Evolutionary conservation across 2,329 filamentous ascomycete genomes (phyloP), one percentile per base, ranked within the genome.

Genomic region (Aspergillus sojae): DNA sequence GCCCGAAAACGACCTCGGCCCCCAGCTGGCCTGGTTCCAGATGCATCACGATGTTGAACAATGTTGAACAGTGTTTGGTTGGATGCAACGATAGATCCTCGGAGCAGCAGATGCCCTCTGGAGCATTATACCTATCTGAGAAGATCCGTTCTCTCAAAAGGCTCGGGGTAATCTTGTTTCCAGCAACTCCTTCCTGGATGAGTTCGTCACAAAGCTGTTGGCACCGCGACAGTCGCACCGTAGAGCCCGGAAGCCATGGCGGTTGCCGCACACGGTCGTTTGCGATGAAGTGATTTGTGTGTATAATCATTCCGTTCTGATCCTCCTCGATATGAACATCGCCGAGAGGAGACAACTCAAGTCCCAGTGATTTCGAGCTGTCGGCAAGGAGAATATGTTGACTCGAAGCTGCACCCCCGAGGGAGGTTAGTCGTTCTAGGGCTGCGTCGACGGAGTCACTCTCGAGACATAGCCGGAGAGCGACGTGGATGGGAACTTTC

Each of bases 401-500:
- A 1, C 84, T 81, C 12, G 80, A 80, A 0, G 85, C 85, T 46
- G 88, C 81, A 12, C 85, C 85, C n/a, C 78, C 75, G 28, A 76
- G 74, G n/a, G 63, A 64, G 63, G 83, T 73, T 6, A 88, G 70
- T 23, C 69, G 79, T 9, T 67, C 64, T 1, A 85, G 78, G 1
- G 86, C 86, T 48, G 81, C 79, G 0, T 75, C 74, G 0, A 80
- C 79, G 2, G 81, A 84, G 0, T 26, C 57, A 34, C 82, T 84
- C 58, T 90, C 87, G 1, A 90, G 74, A 5, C 81, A 83, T n/a
- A 81, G 74, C 0, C 88, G 79, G 5, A 90, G 78, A 0, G 85
- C 86, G 6, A 90, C 77, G 69, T 90, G 88, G 21, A 88, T 83
- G 0, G 88, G 88, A 3, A 89, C 68, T 9, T 81, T 82, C 0